Evolutionary conservation across 305 asterid genomes (phyloP).

Genomic region (Caryopteris hybrid): DNA sequence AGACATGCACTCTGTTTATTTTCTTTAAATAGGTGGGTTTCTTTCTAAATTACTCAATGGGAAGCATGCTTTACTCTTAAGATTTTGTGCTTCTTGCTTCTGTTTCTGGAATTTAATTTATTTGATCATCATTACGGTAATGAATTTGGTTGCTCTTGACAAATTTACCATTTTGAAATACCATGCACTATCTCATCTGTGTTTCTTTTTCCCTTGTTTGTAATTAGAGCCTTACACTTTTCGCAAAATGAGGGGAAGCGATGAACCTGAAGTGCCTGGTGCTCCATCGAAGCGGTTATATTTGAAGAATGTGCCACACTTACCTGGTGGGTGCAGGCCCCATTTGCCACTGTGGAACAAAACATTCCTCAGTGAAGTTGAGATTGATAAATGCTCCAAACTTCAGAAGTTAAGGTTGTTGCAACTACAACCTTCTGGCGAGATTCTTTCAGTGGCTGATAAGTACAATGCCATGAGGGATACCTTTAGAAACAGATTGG

Average conservation of each 20-base stretch:
- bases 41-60: neutral
- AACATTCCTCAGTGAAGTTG: constrained; percentile 38
- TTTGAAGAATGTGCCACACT: constrained; percentile 85
- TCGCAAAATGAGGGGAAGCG: constrained; percentile 63
- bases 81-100: neutral
- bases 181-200: constrained; percentile 18
- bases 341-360: constrained; percentile 50
- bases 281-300: constrained; percentile 78
- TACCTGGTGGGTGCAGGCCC: constrained; percentile 86
- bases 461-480: constrained; percentile 85
- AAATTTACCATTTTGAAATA: constrained; percentile 1
- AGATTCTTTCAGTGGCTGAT: constrained; percentile 82
- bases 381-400: constrained; percentile 50
- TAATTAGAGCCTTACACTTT: constrained; percentile 65
- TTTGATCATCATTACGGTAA: neutral
- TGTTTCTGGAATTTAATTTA: constrained; percentile 5
- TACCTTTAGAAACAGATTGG: constrained; percentile 71
- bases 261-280: constrained; percentile 77
- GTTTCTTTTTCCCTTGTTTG: constrained; percentile 24
- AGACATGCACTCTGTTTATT: neutral
- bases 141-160: neutral
- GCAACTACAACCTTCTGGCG: constrained; percentile 58
- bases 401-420: constrained; percentile 55
- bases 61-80: neutral
- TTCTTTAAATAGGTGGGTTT: neutral